Percentiles rank a stretch among this genome's conserved stretches.
phyloP scores from a whole-genome alignment of 2,329 filamentous ascomycete genomes.

The Neonectria faginata region DNA sequence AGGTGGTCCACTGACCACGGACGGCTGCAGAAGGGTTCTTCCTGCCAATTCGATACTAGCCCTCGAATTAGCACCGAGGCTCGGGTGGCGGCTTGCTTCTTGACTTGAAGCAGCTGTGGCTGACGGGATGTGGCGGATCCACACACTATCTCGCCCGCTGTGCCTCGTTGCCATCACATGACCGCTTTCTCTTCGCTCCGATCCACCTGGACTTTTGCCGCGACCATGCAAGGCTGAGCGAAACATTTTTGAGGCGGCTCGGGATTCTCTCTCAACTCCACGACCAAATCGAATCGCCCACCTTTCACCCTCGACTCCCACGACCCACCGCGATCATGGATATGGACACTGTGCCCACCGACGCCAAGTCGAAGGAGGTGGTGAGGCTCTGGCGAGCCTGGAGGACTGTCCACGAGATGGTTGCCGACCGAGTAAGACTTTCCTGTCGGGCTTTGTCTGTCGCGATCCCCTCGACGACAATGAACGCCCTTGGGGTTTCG shows the following conservation, averaged over 20 bases:
- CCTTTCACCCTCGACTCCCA: conserved; percentile 11
- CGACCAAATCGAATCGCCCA: conserved; percentile 17
- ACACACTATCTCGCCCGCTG: not conserved
- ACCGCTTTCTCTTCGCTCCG: conserved; percentile 25
- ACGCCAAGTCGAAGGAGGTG: conserved; percentile 64
- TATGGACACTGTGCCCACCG: conserved; percentile 57
- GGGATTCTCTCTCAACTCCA: conserved; percentile 22
- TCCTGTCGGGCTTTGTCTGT: conserved; percentile 21
- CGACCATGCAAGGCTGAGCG: conserved; percentile 44
- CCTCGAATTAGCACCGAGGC: not conserved
- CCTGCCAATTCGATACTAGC: conserved; percentile 9
- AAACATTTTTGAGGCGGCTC: conserved; percentile 44
- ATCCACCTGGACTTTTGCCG: conserved; percentile 39
- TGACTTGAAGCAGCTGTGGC: not conserved
- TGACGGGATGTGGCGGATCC: not conserved
- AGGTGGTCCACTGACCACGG: conserved; percentile 26
- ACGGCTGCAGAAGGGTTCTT: conserved; percentile 9
- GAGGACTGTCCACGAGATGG: conserved; percentile 95
- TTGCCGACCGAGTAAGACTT: conserved; percentile 80
- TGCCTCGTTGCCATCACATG: conserved; percentile 41
- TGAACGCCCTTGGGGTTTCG: conserved; percentile 5
- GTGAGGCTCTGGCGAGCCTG: conserved; percentile 91
- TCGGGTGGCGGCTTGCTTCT: not conserved
- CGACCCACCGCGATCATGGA: conserved; percentile 49
- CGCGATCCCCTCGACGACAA: conserved; percentile 22